phyloP scores from a whole-genome alignment of 2,329 filamentous ascomycete genomes.

The Fonsecaea monophora region DNA sequence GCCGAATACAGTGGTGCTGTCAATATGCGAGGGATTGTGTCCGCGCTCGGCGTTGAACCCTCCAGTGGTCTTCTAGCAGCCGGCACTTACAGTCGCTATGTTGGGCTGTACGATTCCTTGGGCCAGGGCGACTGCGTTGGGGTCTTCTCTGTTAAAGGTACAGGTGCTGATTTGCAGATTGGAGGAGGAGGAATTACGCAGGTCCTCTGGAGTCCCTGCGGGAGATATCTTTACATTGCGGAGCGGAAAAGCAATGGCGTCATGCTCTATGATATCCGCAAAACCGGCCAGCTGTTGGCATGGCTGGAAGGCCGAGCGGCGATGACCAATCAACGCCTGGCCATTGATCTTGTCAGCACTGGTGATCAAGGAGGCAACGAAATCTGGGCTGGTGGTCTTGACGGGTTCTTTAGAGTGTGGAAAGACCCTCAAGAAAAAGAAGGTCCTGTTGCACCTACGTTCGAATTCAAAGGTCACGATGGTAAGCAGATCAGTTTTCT shows the following conservation, averaged over 20 bases:
- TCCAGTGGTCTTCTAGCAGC: constrained; percentile 59
- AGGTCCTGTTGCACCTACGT: constrained; percentile 52
- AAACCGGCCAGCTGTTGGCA: constrained; percentile 58
- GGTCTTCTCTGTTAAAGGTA: constrained; percentile 57
- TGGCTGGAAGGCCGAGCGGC: constrained; percentile 56
- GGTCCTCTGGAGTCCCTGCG: constrained; percentile 64
- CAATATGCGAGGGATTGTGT: constrained; percentile 64
- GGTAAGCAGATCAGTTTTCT: constrained; percentile 44
- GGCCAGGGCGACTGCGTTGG: constrained; percentile 59
- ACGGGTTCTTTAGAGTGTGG: constrained; percentile 63
- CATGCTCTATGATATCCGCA: constrained; percentile 65
- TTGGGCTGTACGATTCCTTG: constrained; percentile 62
- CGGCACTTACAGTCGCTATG: constrained; percentile 62
- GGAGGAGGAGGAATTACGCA: constrained; percentile 62
- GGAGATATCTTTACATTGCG: constrained; percentile 64
- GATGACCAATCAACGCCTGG: constrained; percentile 62
- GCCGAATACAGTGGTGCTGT: constrained; percentile 30
- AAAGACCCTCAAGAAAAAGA: constrained; percentile 51
- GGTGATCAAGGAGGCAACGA: constrained; percentile 53
- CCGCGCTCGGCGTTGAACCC: constrained; percentile 56
- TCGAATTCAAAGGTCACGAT: constrained; percentile 54
- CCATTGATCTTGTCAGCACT: constrained; percentile 58
- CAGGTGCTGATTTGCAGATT: constrained; percentile 48
- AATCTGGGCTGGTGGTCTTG: constrained; percentile 65
- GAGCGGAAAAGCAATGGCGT: constrained; percentile 64